A percentile compares a stretch with the other conserved stretches of the same genome.
Evolutionary conservation across 169 alveolate species (phyloP).

Genomic region (Cryptosporidium ryanae): DNA sequence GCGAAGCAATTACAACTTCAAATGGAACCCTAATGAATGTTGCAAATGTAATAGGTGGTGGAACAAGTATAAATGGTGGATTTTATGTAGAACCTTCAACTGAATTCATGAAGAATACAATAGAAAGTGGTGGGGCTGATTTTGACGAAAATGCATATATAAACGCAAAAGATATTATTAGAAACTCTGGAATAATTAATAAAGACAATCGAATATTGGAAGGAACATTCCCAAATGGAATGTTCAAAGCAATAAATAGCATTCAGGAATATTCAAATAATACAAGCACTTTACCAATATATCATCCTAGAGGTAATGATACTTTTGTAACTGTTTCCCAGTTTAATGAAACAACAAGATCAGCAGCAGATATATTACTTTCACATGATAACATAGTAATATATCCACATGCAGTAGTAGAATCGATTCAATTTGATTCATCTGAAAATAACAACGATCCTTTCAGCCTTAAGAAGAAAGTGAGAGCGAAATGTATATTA

Average conservation of each 20-base stretch:
- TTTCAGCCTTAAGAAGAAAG: constrained; percentile 36
- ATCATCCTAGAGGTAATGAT: constrained; percentile 19
- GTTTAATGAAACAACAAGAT: constrained; percentile 47
- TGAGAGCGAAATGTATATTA: constrained; percentile 37
- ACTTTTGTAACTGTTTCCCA: constrained; percentile 63
- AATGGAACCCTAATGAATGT: constrained; percentile 71
- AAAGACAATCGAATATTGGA: constrained; percentile 17
- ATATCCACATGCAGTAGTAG: constrained; percentile 63
- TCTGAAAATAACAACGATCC: constrained; percentile 52
- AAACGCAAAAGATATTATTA: constrained; percentile 52
- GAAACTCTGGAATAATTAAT: constrained; percentile 31
- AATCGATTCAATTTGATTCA: constrained; percentile 35
- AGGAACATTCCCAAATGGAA: constrained; percentile 22
- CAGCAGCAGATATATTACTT: constrained; percentile 59
- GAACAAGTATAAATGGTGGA: constrained; percentile 74
- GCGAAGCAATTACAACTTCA: constrained; percentile 72
- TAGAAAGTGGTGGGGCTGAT: constrained; percentile 68
- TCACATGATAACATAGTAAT: constrained; percentile 68
- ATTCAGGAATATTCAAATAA: constrained; percentile 35
- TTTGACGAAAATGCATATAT: constrained; percentile 31
- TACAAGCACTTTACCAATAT: constrained; percentile 31
- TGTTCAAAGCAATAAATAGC: constrained; percentile 40
- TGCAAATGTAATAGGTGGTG: constrained; percentile 73
- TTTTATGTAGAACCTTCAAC: constrained; percentile 65
- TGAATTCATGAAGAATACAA: constrained; percentile 47